Conservation (phyloP, 1,284 basidiomycete species). For the Pseudozyma thailandica region DNA sequence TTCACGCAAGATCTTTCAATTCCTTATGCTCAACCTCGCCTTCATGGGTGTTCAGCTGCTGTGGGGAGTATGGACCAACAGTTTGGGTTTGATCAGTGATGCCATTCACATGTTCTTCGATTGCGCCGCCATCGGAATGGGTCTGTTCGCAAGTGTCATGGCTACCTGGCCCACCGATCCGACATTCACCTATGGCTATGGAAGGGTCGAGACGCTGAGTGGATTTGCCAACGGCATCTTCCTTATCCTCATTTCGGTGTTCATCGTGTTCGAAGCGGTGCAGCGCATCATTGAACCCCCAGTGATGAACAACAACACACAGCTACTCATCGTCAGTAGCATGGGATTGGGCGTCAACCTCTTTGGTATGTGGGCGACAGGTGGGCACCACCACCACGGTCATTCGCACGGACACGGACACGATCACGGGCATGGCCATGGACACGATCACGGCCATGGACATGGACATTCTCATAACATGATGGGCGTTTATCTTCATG, state of each 20-base stretch:
- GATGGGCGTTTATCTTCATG: slow-evolving; percentile 92
- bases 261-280: slow-evolving; percentile 97
- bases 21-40: slow-evolving; percentile 90
- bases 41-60: slow-evolving; percentile 81
- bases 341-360: slow-evolving; percentile 92
- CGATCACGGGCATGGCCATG: slow-evolving; percentile 79
- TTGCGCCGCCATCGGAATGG: slow-evolving; percentile 95
- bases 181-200: slow-evolving; percentile 94
- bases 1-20: slow-evolving; percentile 95
- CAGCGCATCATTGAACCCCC: slow-evolving; percentile 95
- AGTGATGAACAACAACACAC: slow-evolving; percentile 91
- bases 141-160: slow-evolving; percentile 95
- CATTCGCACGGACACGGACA: slow-evolving; percentile 66
- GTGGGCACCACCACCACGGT: slow-evolving; percentile 69
- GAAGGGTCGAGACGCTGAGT: slow-evolving; percentile 97
- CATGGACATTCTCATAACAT: slow-evolving; percentile 93
- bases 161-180: slow-evolving; percentile 96
- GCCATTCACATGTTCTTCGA: slow-evolving; percentile 99
- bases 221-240: slow-evolving; percentile 99
- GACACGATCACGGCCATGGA: slow-evolving; percentile 70
- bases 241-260: slow-evolving; percentile 93
- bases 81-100: slow-evolving; percentile 94
- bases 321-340: slow-evolving; percentile 87
- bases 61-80: slow-evolving; percentile 93
- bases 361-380: slow-evolving; percentile 99